These are phyloP conservation scores for Monosporascus sp. DNA, from an alignment of 2,329 filamentous ascomycete species.

Conservation along the genomic window DNA sequence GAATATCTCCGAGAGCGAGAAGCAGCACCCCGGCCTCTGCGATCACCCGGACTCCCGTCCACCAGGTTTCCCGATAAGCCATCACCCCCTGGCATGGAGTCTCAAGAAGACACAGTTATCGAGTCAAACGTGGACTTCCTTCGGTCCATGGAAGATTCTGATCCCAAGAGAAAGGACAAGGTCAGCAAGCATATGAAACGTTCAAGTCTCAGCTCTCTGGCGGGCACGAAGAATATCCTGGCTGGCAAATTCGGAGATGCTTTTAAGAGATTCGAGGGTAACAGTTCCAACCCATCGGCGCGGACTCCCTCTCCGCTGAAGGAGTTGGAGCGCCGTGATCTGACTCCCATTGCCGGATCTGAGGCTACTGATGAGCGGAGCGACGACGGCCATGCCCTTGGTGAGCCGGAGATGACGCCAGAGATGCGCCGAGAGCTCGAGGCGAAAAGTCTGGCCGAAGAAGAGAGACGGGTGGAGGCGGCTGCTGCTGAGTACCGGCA, in stretches of 20 bases:
- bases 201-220: slow-evolving; percentile 66
- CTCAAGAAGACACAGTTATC: slow-evolving; percentile 60
- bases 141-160: slow-evolving; percentile 65
- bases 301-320: slow-evolving; percentile 47
- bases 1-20: slow-evolving; percentile 80
- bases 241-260: slow-evolving; percentile 88
- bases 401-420: slow-evolving; percentile 69
- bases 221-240: slow-evolving; percentile 76
- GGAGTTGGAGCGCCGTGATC: slow-evolving; percentile 42
- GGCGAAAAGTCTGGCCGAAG: slow-evolving; percentile 71
- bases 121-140: slow-evolving; percentile 80
- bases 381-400: slow-evolving; percentile 60
- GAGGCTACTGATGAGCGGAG: slow-evolving; percentile 65
- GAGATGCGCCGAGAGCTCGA: slow-evolving; percentile 90
- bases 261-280: slow-evolving; percentile 82
- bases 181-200: slow-evolving; percentile 63
- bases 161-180: slow-evolving; percentile 50
- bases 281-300: slow-evolving; percentile 26
- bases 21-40: slow-evolving; percentile 39
- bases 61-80: slow-evolving; percentile 32
- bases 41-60: slow-evolving; percentile 30
- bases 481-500: slow-evolving; percentile 85
- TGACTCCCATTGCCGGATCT: slow-evolving; percentile 71
- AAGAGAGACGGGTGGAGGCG: slow-evolving; percentile 84
- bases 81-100: slow-evolving; percentile 38